Evolutionary conservation across 805 yeast genomes (phyloP), one percentile per base, ranked within the genome.

Genomic region (Ogataea minuta): DNA sequence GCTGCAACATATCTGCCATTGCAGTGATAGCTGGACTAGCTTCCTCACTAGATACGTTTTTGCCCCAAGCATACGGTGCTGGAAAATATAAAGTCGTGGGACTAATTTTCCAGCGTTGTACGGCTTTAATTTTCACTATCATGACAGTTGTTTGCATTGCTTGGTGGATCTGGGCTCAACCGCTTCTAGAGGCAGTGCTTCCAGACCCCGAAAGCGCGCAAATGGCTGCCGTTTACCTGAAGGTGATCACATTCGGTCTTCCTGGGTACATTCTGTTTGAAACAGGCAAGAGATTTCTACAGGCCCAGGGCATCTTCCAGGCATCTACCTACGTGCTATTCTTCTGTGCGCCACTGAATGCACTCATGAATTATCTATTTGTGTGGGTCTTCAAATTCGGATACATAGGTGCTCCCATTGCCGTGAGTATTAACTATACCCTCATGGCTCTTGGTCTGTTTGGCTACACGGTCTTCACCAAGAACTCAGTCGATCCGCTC

Each of bases 61-160:
- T 90, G 57, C 84, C 90, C 2, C 91, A 84, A 59, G 83, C 90
- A 1, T 83, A 68, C 54, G 91, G 93, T 14, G 75, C 86, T 20
- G 71, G 72, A 36, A 83, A 82, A 49, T 74, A 67, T 55, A 74
- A 72, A 47, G 53, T 72, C 42, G 91, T 84, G 14, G 93, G 93
- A 0, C 61, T 82, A 14, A 77, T 83, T 41, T 76, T 81, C 49
- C 73, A 81, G 50, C 67, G 87, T 53, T 84, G 91, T 63, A 74
- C 79, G 7, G 70, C 77, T 33, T 68, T 84, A 23, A 63, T 74
- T 29, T 59, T 73, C 41, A 46, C 71, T n/a, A 52, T 74, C 21
- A 74, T 70, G 58, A 46, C 79, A 17, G 80, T 87, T 8, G 70
- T 84, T 36, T 69, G 75, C 43, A 38, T 69, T 15, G 56, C 77